A percentile compares a stretch with the other conserved stretches of the same genome.
phyloP scores from a whole-genome alignment of 768 basidiomycete genomes.

The Mycena albidolilacea region DNA sequence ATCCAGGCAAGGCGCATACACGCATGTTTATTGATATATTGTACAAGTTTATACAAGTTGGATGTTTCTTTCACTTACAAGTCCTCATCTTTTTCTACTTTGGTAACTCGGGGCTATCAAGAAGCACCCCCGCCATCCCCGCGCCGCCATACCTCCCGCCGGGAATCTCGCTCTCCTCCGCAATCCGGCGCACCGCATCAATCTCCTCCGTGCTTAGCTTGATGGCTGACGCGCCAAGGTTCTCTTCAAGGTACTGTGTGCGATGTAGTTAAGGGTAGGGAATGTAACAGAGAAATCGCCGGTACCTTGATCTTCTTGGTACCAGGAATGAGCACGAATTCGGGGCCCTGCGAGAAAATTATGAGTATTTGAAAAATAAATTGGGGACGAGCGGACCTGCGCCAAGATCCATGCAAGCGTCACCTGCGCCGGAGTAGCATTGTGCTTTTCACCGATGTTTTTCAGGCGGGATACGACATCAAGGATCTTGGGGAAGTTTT shows the following conservation, averaged over 20 bases:
- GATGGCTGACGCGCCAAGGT: slow-evolving; percentile 45
- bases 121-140: slow-evolving; percentile 16
- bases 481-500: slow-evolving; percentile 61
- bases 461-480: slow-evolving; percentile 54
- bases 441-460: slow-evolving; percentile 51
- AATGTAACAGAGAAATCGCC: background rate
- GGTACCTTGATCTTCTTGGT: slow-evolving; percentile 54
- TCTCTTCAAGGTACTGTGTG: slow-evolving; percentile 53
- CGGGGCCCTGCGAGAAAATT: slow-evolving; percentile 49
- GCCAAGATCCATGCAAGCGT: slow-evolving; percentile 64
- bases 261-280: slow-evolving; percentile 24
- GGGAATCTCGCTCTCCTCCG: slow-evolving; percentile 47
- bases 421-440: slow-evolving; percentile 59
- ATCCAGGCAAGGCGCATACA: slow-evolving; percentile 59
- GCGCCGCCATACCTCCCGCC: slow-evolving; percentile 27
- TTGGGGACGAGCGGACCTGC: background rate
- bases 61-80: background rate
- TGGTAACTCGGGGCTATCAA: slow-evolving; percentile 35
- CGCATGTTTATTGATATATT: too few relatives aligned
- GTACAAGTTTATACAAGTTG: background rate
- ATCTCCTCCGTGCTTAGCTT: slow-evolving; percentile 48
- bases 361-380: too few relatives aligned
- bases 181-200: slow-evolving; percentile 45
- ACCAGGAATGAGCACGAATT: slow-evolving; percentile 62
- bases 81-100: slow-evolving; percentile 18